phyloP scores from a whole-genome alignment of 2,329 filamentous ascomycete genomes.

The Ophiostoma ulmi region DNA sequence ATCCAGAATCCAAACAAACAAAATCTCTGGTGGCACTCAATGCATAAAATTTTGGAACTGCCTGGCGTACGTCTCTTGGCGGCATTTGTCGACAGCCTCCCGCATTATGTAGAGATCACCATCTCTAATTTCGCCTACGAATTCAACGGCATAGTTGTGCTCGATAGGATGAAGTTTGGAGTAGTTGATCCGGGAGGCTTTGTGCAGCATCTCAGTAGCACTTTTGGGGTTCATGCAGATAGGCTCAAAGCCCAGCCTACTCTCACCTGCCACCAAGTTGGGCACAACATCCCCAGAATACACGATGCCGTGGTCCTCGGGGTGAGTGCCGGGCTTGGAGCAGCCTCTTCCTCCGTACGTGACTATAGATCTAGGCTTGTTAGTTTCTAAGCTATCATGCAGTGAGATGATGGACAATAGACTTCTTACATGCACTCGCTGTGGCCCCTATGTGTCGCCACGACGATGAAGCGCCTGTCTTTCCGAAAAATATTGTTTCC shows the following conservation, averaged over 20 bases:
- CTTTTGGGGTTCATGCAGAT: conserved; percentile 43
- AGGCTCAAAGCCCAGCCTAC: conserved; percentile 45
- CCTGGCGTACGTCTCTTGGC: background rate
- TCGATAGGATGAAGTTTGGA: conserved; percentile 52
- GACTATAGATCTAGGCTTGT: conserved; percentile 44
- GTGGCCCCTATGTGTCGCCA: conserved; percentile 48
- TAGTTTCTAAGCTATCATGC: conserved; percentile 28
- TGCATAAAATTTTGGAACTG: background rate
- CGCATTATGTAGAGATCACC: background rate
- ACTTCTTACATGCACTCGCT: conserved; percentile 50
- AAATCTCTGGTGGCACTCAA: background rate
- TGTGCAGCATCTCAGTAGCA: conserved; percentile 43
- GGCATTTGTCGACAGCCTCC: background rate
- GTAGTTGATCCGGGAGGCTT: conserved; percentile 54
- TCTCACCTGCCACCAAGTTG: conserved; percentile 29
- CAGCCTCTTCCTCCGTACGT: conserved; percentile 52
- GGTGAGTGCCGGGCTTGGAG: conserved; percentile 49
- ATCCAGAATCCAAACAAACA: background rate
- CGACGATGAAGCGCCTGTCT: conserved; percentile 46
- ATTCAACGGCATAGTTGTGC: conserved; percentile 54
- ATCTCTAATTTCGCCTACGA: conserved; percentile 41
- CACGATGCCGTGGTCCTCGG: conserved; percentile 51
- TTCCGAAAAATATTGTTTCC: conserved; percentile 24
- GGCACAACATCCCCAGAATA: conserved; percentile 37
- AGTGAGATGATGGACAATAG: background rate